Conservation (phyloP, 2,329 filamentous ascomycete genomes). For the Phoma sp. region DNA sequence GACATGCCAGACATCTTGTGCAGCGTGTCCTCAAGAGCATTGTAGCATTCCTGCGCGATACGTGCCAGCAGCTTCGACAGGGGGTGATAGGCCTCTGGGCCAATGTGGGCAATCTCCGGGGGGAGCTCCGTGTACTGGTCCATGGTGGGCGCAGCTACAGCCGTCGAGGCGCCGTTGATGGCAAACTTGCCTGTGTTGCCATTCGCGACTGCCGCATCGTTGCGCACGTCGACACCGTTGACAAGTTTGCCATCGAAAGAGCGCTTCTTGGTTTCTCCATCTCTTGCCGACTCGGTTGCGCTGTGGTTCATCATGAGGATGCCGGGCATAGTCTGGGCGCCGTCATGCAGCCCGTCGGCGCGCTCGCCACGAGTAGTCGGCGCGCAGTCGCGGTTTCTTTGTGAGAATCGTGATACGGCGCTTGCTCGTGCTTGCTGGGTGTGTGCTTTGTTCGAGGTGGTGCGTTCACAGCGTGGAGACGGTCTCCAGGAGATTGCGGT, state of each 20-base stretch:
- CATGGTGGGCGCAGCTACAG: slow-evolving; percentile 17
- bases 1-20: slow-evolving; percentile 73
- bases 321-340: slow-evolving; percentile 55
- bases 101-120: slow-evolving; percentile 70
- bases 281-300: slow-evolving; percentile 43
- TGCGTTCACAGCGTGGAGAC: background rate
- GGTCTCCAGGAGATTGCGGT: background rate
- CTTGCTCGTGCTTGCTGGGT: background rate
- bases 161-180: slow-evolving; percentile 27
- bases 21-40: slow-evolving; percentile 74
- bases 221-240: slow-evolving; percentile 33
- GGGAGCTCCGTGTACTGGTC: slow-evolving; percentile 47
- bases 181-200: slow-evolving; percentile 16
- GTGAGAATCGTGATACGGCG: background rate
- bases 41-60: slow-evolving; percentile 82
- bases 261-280: slow-evolving; percentile 41
- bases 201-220: slow-evolving; percentile 22
- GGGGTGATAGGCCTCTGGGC: slow-evolving; percentile 72
- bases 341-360: slow-evolving; percentile 38
- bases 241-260: slow-evolving; percentile 37
- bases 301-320: slow-evolving; percentile 56
- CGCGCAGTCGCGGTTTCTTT: slow-evolving; percentile 11
- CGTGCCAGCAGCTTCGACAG: slow-evolving; percentile 77
- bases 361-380: slow-evolving; percentile 34
- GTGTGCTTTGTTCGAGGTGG: background rate